These are phyloP conservation scores for Yarrowia sp. DNA, from an alignment of 805 yeast genomes.

Conservation along the genomic window DNA sequence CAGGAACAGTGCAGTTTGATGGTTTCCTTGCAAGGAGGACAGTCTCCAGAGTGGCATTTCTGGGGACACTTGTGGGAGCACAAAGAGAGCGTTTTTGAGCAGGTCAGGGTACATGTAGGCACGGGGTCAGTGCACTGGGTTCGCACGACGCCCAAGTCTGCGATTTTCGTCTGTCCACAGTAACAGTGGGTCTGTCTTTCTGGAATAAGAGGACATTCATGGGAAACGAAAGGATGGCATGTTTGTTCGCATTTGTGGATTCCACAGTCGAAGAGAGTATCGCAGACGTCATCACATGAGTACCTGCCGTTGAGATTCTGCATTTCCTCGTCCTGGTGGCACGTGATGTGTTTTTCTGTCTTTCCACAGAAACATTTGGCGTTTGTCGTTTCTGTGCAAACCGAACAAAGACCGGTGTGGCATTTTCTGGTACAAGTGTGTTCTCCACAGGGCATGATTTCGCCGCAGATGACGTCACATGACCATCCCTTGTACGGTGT, in stretches of 20 bases:
- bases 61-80: slow-evolving; percentile 79
- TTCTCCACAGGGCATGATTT: slow-evolving; percentile 69
- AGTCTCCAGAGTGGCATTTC: slow-evolving; percentile 78
- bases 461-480: slow-evolving; percentile 68
- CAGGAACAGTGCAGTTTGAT: slow-evolving; percentile 68
- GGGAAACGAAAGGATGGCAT: slow-evolving; percentile 61
- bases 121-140: slow-evolving; percentile 74
- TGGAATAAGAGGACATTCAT: slow-evolving; percentile 71
- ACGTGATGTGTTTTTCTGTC: slow-evolving; percentile 45
- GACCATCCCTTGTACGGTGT: slow-evolving; percentile 77
- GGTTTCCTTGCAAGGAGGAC: slow-evolving; percentile 68
- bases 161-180: slow-evolving; percentile 70
- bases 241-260: slow-evolving; percentile 58
- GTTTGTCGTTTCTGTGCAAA: slow-evolving; percentile 60
- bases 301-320: slow-evolving; percentile 40
- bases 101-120: slow-evolving; percentile 72
- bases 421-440: slow-evolving; percentile 71
- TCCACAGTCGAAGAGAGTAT: slow-evolving; percentile 66
- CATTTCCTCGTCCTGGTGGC: slow-evolving; percentile 40
- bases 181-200: slow-evolving; percentile 67
- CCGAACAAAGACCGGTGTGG: slow-evolving; percentile 85
- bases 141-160: slow-evolving; percentile 55
- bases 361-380: slow-evolving; percentile 81
- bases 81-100: slow-evolving; percentile 62
- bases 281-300: slow-evolving; percentile 57